Conservation (phyloP, 306 rosid species). For the Gastrolobium villosum region DNA sequence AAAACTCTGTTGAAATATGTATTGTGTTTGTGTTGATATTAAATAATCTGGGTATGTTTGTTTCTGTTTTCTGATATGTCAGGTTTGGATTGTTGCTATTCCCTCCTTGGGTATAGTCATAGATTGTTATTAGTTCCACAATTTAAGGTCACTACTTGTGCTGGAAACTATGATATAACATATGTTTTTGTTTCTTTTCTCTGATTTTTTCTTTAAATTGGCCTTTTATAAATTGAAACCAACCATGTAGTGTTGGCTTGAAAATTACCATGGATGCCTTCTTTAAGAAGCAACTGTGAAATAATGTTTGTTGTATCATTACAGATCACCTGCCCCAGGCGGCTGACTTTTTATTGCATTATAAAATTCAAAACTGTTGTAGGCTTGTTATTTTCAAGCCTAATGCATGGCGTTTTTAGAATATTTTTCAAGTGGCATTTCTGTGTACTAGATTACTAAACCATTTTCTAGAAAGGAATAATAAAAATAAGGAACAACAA, state of each 20-base stretch:
- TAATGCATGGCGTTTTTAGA: neutral
- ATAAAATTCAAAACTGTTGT: neutral
- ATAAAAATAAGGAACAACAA: neutral
- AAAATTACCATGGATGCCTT: neutral
- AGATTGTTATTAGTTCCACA: constrained; percentile 23
- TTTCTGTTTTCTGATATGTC: constrained; percentile 34
- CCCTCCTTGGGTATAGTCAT: constrained; percentile 11
- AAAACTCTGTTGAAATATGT: constrained; percentile 1
- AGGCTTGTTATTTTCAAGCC: constrained; percentile 30
- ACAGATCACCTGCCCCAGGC: neutral
- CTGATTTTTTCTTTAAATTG: constrained; percentile 1
- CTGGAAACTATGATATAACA: constrained; percentile 19
- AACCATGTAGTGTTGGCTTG: constrained; percentile 32
- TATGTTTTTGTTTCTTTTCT: constrained; percentile 8
- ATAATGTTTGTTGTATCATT: constrained; percentile 17
- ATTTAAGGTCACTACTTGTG: constrained; percentile 18
- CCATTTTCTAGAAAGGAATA: constrained; percentile 6
- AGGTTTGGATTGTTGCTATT: constrained; percentile 25
- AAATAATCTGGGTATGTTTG: constrained; percentile 18
- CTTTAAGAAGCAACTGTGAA: constrained; percentile 15
- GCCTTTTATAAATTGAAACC: constrained; percentile 33
- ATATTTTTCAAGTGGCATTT: constrained; percentile 31
- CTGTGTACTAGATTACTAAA: constrained; percentile 22
- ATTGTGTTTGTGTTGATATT: constrained; percentile 31
- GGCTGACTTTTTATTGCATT: constrained; percentile 30